Evolutionary conservation across 805 yeast species (phyloP), one percentile per base, ranked within the genome.

Genomic region (Saccharomyces mikatae): DNA sequence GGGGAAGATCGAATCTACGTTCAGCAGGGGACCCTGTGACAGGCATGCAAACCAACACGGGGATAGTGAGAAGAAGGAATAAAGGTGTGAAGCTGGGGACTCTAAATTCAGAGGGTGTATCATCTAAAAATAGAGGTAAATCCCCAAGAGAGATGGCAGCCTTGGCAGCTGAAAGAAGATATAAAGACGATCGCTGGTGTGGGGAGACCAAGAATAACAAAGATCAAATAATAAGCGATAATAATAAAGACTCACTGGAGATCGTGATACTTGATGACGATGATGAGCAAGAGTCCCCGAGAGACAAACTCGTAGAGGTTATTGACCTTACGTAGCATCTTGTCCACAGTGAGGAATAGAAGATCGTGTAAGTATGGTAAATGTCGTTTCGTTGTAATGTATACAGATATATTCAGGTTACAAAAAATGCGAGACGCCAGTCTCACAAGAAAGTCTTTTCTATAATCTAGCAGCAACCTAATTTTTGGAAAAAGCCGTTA

Each of bases 81-180:
- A 41, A 58, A 26, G 58, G 61, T 21, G 52, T 50, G 11, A 47
- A 46, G 41, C 32, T 60, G 30, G 63, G 62, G 22, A 47, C 49
- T 41, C 14, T 13, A 13, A 21, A 21, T 26, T 11, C n/a, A 21
- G 28, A 21, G 14, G 13, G 36, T 11, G n/a, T n/a, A 8, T 21
- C 27, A 11, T 31, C 28, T 47, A 28, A 30, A 46, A 6, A 31
- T 47, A 46, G 14, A 6, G 17, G 22, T 31, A 52, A 53, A 26
- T 56, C 58, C 8, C 66, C 72, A 4, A 56, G 58, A 47, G 71
- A 68, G 51, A 65, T 68, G 71, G 72, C 71, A 5, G 66, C 66
- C 2, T 26, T 57, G 6, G 74, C 74, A 2, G 72, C 74, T 1
- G 58, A 60, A 41, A 56, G 64, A 54, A 59, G 73, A 47, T 59